Evolutionary conservation across 1,139 yeast species (phyloP).

Genomic region (Suhomyces atakaporum): DNA sequence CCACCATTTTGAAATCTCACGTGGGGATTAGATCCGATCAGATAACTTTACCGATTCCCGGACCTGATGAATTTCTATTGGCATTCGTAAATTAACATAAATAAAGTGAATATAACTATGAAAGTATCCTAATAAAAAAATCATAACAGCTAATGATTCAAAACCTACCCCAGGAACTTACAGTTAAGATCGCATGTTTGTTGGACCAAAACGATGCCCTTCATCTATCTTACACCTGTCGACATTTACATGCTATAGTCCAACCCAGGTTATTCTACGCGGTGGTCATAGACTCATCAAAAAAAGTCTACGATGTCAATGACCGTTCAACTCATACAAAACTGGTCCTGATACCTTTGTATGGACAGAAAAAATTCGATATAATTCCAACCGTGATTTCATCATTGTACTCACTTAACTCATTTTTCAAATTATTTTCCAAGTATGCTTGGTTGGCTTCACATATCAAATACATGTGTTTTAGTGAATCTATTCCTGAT

Average conservation of each 20-base stretch:
- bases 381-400: conserved; percentile 15
- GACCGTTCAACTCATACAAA: not conserved
- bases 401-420: conserved; percentile 17
- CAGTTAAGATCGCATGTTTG: conserved; percentile 12
- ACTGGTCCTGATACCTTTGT: conserved; percentile 4
- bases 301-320: conserved; percentile 11
- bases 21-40: conserved; percentile 16
- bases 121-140: not conserved
- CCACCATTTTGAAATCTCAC: conserved; percentile 5
- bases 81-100: conserved; percentile 4
- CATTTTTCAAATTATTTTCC: conserved; percentile 15
- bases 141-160: conserved; percentile 8
- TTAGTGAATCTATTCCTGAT: conserved; percentile 17
- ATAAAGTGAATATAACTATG: not conserved
- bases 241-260: conserved; percentile 7
- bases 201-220: conserved; percentile 18
- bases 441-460: conserved; percentile 5
- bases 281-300: conserved; percentile 16
- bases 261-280: conserved; percentile 15
- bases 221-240: conserved; percentile 14
- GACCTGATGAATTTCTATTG: conserved; percentile 8
- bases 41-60: conserved; percentile 17
- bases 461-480: conserved; percentile 11
- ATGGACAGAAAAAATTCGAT: not conserved
- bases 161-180: conserved; percentile 16